Evolutionary conservation across 225 moss, liverwort and hornwort genomes (phyloP), one percentile per base, ranked within the genome.

Genomic region (Physcomitrium patens): DNA sequence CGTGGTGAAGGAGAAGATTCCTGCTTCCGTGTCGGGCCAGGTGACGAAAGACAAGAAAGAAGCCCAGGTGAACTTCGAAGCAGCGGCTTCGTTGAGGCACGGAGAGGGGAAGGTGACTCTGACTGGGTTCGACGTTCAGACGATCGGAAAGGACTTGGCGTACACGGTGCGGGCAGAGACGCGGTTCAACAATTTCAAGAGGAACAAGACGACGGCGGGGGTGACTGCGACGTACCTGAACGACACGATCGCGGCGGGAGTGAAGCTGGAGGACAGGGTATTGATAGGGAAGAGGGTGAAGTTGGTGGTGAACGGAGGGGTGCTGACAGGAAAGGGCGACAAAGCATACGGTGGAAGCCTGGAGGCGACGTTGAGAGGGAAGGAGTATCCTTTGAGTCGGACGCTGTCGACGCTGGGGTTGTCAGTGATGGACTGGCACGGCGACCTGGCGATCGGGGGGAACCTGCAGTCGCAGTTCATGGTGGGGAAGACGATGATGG

Each of bases 351-450:
- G 80, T 0, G 80, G 80, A 17, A 80, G 80, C 69, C 57, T 80
- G 45, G 80, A 80, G 80, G 65, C 80, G 22, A 80, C 80, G 18
- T 2, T 75, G 37, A 14, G 80, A 12, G 80, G 80, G 68, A 76
- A 70, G 54, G 75, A 80, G 54, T 80, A 80, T 27, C 75, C 75
- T 0, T 64, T 75, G 70, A 70, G 69, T 57, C 70, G 70, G 4
- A 80, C 75, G 2, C 56, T 80, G 47, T 75, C 80, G 44, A 80
- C 80, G 23, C 50, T 80, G 48, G 80, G 80, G 49, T 75, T 80
- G 31, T 80, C 80, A 16, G 75, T 80, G 63, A 80, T 80, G 80
- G 75, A 80, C 67, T 80, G 80, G 80, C 80, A 80, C 55, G 80
- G 80, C 7, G 80, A 80, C 53, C 70, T 80, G 28, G 80, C 80